phyloP scores from a whole-genome alignment of 495 filamentous ascomycete species.

The Letharia columbiana region DNA sequence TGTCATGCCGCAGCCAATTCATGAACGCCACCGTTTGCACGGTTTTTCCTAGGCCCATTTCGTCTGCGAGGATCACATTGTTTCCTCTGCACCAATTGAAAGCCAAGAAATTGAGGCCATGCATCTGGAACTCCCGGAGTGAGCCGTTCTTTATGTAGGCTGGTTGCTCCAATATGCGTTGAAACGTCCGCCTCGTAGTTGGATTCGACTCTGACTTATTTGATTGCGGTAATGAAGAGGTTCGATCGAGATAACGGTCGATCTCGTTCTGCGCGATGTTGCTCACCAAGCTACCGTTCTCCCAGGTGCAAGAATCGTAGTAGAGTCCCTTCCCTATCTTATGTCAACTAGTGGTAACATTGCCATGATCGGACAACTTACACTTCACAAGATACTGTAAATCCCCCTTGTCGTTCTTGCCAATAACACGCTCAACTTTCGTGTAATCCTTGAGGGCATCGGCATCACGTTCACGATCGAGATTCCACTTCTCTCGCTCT shows the following conservation, averaged over 20 bases:
- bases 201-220: conserved; percentile 65
- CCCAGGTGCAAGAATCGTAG: conserved; percentile 94
- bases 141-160: conserved; percentile 76
- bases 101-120: conserved; percentile 86
- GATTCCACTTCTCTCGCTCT: conserved; percentile 80
- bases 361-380: conserved; percentile 31
- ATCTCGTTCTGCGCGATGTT: conserved; percentile 75
- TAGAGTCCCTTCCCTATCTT: conserved; percentile 59
- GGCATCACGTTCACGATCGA: conserved; percentile 78
- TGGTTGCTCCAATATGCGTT: conserved; percentile 69
- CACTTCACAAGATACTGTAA: conserved; percentile 89
- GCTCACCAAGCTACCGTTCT: conserved; percentile 63
- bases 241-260: conserved; percentile 80
- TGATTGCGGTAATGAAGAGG: conserved; percentile 64
- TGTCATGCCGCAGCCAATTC: conserved; percentile 92
- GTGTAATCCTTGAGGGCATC: conserved; percentile 80
- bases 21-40: conserved; percentile 96
- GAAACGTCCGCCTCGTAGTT: conserved; percentile 60
- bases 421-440: conserved; percentile 87
- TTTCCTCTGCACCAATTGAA: conserved; percentile 87
- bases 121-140: conserved; percentile 88
- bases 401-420: conserved; percentile 58
- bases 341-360: conserved; percentile 23
- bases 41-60: conserved; percentile 98
- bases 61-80: conserved; percentile 94